A percentile compares a stretch with the other conserved stretches of the same genome.
Conservation (phyloP, 2,329 filamentous ascomycete species). For the Nemania sp. region DNA sequence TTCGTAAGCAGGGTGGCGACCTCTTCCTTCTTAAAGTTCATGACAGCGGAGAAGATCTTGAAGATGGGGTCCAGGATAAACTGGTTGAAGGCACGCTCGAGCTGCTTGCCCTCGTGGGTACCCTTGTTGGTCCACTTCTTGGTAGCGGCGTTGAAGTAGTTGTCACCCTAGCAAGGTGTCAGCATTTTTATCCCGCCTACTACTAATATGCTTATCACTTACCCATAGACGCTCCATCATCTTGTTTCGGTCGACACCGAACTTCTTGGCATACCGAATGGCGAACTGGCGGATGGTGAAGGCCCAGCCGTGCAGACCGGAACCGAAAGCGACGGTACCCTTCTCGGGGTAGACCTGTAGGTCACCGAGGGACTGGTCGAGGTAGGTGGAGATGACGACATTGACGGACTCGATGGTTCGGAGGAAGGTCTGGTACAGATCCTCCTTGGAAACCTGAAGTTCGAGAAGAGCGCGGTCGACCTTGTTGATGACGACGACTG, state of each 20-base stretch:
- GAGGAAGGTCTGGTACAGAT: constrained; percentile 99
- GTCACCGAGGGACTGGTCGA: constrained; percentile 95
- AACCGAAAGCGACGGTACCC: constrained; percentile 98
- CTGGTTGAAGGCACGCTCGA: constrained; percentile 99
- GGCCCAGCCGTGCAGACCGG: constrained; percentile 99
- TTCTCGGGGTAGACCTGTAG: constrained; percentile 98
- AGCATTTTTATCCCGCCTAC: constrained; percentile 32
- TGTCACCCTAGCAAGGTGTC: constrained; percentile 69
- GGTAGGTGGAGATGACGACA: constrained; percentile 99
- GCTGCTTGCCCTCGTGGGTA: constrained; percentile 80
- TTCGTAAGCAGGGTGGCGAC: constrained; percentile 81
- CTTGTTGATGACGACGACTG: constrained; percentile 99
- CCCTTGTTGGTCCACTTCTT: constrained; percentile 99
- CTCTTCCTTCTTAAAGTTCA: constrained; percentile 99
- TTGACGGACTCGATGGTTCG: constrained; percentile 99
- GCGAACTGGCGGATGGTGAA: constrained; percentile 99
- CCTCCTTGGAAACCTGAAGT: constrained; percentile 97
- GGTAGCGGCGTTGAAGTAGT: constrained; percentile 99
- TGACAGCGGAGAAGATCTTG: constrained; percentile 95
- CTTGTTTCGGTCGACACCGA: constrained; percentile 99
- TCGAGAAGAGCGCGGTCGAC: constrained; percentile 99
- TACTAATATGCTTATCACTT: constrained; percentile 42
- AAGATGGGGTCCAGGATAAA: constrained; percentile 99
- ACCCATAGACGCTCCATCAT: constrained; percentile 99
- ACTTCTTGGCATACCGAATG: constrained; percentile 97